Conservation (phyloP, 2,329 filamentous ascomycete species). For the Bipolaris gigantea region DNA sequence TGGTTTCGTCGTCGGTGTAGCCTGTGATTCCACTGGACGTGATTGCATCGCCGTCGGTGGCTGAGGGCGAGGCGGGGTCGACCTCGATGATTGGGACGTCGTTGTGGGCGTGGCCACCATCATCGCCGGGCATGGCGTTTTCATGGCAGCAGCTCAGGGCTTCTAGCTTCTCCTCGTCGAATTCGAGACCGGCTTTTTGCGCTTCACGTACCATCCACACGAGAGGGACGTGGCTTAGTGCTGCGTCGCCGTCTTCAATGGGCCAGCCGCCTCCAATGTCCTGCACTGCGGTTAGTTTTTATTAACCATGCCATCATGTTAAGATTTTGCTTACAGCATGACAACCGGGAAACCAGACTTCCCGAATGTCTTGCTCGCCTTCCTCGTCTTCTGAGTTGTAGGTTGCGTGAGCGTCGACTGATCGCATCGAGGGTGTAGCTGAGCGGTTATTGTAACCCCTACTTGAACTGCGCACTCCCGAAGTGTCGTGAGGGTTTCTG, state of each 20-base stretch:
- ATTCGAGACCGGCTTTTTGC: constrained; percentile 66
- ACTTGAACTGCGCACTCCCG: constrained; percentile 39
- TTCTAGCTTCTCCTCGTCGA: constrained; percentile 69
- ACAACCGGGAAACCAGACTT: constrained; percentile 78
- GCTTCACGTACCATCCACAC: constrained; percentile 72
- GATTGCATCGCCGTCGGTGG: not conserved
- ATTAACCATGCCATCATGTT: not conserved
- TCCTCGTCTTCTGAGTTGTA: constrained; percentile 41
- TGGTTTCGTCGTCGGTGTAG: constrained; percentile 23
- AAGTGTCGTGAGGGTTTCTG: constrained; percentile 39
- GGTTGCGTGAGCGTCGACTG: constrained; percentile 28
- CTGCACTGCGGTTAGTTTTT: constrained; percentile 20
- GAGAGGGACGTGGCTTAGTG: constrained; percentile 68
- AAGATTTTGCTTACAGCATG: constrained; percentile 56
- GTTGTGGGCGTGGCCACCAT: constrained; percentile 5
- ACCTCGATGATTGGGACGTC: constrained; percentile 39
- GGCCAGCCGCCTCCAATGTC: constrained; percentile 79
- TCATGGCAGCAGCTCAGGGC: constrained; percentile 65
- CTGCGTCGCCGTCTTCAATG: constrained; percentile 56
- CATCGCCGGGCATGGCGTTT: constrained; percentile 18
- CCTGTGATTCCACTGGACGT: constrained; percentile 1
- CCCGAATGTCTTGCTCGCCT: constrained; percentile 71
- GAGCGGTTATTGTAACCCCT: constrained; percentile 24
- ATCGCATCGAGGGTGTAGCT: constrained; percentile 37
- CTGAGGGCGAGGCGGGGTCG: constrained; percentile 30